Percentiles rank a stretch among this genome's conserved stretches.
phyloP scores from a whole-genome alignment of 441 rosid genomes.

The Croton setiger region DNA sequence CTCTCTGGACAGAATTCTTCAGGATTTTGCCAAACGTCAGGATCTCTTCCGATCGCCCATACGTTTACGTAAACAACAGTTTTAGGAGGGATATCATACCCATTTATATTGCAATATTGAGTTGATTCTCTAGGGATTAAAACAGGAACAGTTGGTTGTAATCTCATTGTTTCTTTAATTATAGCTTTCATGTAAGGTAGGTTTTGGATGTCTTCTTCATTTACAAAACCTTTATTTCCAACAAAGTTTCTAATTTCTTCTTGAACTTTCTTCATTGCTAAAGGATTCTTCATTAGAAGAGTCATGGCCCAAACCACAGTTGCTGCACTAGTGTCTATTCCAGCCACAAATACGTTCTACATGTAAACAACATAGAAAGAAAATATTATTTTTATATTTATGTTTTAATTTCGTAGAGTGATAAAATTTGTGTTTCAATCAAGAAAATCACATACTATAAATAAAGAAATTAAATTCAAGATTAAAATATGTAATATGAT shows the following conservation, averaged over 20 bases:
- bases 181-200: conserved; percentile 30
- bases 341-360: conserved; percentile 32
- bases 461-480: too few relatives aligned
- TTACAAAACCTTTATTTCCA: conserved; percentile 26
- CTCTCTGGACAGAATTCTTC: conserved; percentile 37
- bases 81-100: conserved; percentile 32
- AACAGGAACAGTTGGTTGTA: conserved; percentile 38
- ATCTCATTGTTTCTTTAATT: conserved; percentile 42
- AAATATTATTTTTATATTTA: too few relatives aligned
- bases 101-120: conserved; percentile 24
- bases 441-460: too few relatives aligned
- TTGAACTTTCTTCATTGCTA: conserved; percentile 22
- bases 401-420: too few relatives aligned
- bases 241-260: conserved; percentile 20
- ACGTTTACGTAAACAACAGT: conserved; percentile 36
- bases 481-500: not conserved
- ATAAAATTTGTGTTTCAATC: too few relatives aligned
- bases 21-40: conserved; percentile 31
- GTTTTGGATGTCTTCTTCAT: conserved; percentile 26
- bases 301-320: conserved; percentile 36
- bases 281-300: conserved; percentile 22
- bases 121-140: conserved; percentile 33
- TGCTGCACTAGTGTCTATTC: conserved; percentile 33
- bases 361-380: too few relatives aligned
- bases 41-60: conserved; percentile 40